Conservation (phyloP, 371 early-diverging fungal species). For the Mucor velutinosus region DNA sequence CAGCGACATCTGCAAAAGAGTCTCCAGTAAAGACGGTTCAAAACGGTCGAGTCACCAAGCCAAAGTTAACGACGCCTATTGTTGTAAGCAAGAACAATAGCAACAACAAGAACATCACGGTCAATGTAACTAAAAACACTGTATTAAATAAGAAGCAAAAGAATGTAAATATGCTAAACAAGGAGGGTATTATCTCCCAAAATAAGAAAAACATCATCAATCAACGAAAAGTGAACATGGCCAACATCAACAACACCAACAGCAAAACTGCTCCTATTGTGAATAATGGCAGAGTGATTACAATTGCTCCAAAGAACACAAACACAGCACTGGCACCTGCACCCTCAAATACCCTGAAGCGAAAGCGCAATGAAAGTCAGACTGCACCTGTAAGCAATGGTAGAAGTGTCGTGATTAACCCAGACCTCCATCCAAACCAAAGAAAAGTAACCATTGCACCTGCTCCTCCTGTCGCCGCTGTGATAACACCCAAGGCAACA, state of each 20-base stretch:
- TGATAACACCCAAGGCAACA: background rate
- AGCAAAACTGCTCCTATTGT: background rate
- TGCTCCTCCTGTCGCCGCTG: background rate
- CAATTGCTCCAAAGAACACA: background rate
- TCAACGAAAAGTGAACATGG: slow-evolving; percentile 4
- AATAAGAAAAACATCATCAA: slow-evolving; percentile 6
- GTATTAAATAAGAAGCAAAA: slow-evolving; percentile 4
- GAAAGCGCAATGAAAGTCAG: background rate
- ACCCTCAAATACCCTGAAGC: background rate
- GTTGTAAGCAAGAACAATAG: background rate
- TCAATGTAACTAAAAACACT: background rate
- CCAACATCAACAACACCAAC: background rate
- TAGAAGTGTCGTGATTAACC: background rate
- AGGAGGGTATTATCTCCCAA: background rate
- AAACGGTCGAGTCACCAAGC: background rate
- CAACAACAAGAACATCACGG: background rate
- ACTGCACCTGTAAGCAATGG: background rate
- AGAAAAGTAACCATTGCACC: slow-evolving; percentile 1
- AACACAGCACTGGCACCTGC: background rate
- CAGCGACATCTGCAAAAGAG: background rate
- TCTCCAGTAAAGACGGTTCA: background rate
- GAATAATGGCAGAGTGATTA: slow-evolving; percentile 7
- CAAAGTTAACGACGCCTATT: background rate
- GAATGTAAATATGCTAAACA: background rate
- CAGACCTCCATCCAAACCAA: background rate